phyloP scores from a whole-genome alignment of 306 rosid species.

The Fragaria vesca region DNA sequence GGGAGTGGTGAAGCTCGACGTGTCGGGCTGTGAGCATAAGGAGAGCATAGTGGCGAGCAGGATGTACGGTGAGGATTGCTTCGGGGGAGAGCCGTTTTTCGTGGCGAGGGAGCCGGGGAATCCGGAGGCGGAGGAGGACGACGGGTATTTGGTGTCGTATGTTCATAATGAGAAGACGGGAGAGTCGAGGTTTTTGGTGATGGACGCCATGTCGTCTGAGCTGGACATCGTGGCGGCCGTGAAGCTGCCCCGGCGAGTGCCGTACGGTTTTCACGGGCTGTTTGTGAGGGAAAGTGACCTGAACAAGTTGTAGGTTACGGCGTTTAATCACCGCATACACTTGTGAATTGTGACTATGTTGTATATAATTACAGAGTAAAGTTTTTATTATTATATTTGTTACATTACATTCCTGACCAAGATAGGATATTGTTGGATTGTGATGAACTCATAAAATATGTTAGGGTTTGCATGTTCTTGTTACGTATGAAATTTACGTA shows the following conservation, averaged over 20 bases:
- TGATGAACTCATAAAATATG: no score
- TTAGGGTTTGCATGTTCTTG: not conserved
- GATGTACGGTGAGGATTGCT: conserved; percentile 67
- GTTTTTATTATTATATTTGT: not conserved
- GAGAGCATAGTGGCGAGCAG: conserved; percentile 60
- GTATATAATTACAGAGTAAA: not conserved
- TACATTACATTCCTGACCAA: not conserved
- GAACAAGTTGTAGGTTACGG: conserved; percentile 10
- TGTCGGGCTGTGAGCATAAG: conserved; percentile 36
- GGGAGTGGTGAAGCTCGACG: conserved; percentile 83
- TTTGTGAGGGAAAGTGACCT: conserved; percentile 67
- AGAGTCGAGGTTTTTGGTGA: conserved; percentile 70
- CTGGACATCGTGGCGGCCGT: conserved; percentile 69
- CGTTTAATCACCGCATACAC: not conserved
- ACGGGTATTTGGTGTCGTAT: conserved; percentile 63
- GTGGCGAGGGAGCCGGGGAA: conserved; percentile 52
- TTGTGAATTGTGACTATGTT: not conserved
- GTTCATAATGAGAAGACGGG: conserved; percentile 67
- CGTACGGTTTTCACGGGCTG: conserved; percentile 89
- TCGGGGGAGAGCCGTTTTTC: conserved; percentile 82
- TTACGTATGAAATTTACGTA: not conserved
- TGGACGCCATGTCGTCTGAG: conserved; percentile 80
- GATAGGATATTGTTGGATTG: no score
- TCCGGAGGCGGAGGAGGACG: conserved; percentile 47
- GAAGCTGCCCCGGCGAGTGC: conserved; percentile 76